Conservation (phyloP, 2,329 filamentous ascomycete genomes). For the Monilinia vaccinii-corymbosi region DNA sequence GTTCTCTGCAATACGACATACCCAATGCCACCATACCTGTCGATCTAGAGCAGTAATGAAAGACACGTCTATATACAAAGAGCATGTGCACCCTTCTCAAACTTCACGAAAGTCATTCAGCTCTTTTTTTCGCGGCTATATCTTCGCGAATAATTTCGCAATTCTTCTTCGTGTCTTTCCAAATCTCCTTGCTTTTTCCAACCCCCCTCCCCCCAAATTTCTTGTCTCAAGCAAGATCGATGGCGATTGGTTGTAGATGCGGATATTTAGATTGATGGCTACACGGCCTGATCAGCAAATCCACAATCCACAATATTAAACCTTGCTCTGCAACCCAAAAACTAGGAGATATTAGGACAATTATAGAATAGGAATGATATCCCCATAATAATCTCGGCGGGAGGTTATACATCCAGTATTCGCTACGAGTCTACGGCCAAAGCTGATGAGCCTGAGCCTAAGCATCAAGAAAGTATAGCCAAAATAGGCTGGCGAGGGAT, state of each 20-base stretch:
- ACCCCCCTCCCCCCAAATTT: neutral
- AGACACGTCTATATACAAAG: constrained; percentile 1
- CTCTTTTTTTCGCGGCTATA: neutral
- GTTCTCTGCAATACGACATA: neutral
- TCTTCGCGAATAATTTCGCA: neutral
- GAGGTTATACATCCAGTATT: no score
- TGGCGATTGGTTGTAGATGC: neutral
- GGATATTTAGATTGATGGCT: neutral
- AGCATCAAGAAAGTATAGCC: neutral
- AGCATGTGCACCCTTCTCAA: neutral
- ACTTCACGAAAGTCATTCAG: neutral
- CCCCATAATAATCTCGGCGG: neutral
- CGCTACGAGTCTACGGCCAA: neutral
- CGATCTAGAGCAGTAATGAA: neutral
- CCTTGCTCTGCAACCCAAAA: neutral
- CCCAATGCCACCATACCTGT: neutral
- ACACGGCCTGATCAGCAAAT: neutral
- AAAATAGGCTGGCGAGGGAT: neutral
- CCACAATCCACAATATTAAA: neutral
- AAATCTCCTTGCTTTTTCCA: neutral
- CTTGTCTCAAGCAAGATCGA: neutral
- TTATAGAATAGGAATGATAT: neutral
- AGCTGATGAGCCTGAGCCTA: no score
- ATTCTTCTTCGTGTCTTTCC: neutral
- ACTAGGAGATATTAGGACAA: neutral